Percentiles rank a stretch among this genome's conserved stretches.
These are phyloP conservation scores for Xerocomus nothofagi DNA, from an alignment of 1,284 basidiomycete genomes.

Conservation along the genomic window DNA sequence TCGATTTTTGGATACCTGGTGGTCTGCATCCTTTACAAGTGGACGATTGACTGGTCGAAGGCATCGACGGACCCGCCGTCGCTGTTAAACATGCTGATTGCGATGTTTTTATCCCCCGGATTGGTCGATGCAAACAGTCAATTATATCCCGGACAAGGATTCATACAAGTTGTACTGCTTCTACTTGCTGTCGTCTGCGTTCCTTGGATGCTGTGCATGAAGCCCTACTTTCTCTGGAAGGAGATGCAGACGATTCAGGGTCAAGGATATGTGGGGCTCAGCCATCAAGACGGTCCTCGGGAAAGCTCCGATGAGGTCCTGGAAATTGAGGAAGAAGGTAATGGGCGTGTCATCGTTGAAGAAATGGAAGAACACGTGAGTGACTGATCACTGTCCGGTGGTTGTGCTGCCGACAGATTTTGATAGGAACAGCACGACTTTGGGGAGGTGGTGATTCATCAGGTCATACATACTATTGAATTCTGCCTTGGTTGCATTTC, in stretches of 20 bases:
- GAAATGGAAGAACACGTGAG: conserved; percentile 67
- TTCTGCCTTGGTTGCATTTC: conserved; percentile 99
- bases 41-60: conserved; percentile 89
- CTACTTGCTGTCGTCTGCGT: conserved; percentile 86
- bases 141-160: conserved; percentile 87
- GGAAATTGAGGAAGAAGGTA: conserved; percentile 85
- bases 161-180: conserved; percentile 81
- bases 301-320: conserved; percentile 58
- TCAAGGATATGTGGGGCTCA: conserved; percentile 81
- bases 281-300: conserved; percentile 49
- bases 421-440: conserved; percentile 80
- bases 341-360: conserved; percentile 72
- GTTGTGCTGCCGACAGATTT: conserved; percentile 17
- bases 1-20: conserved; percentile 98
- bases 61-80: conserved; percentile 79
- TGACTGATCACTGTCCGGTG: conserved; percentile 22
- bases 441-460: conserved; percentile 93
- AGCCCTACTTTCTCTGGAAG: conserved; percentile 93
- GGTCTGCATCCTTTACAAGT: conserved; percentile 96
- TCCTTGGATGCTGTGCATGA: conserved; percentile 91
- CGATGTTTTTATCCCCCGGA: conserved; percentile 91
- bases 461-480: conserved; percentile 98
- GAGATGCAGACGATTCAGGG: conserved; percentile 85
- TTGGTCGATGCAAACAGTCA: conserved; percentile 68
- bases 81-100: conserved; percentile 93